Base-by-base conservation (phyloP, 306 rosid species). In the Macrotyloma uniflorum region DNA sequence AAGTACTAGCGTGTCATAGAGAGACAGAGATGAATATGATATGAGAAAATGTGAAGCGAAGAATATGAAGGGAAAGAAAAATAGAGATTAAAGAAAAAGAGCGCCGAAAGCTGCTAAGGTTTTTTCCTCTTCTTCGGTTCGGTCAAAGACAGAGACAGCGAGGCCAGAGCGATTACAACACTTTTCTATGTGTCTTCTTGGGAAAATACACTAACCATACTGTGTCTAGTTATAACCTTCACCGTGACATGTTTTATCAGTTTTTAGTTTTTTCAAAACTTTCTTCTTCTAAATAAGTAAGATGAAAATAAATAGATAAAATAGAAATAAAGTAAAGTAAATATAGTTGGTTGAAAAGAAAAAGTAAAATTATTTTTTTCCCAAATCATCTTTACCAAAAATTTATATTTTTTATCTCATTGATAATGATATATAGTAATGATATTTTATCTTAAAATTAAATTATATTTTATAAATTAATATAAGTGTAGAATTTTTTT, bases 21-120 rank as follows among this genome's bases (percentile, higher is more conserved):
- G 62, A 40, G 4, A 57, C 1, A 57, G 62, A 9, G 26, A 55
- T 14, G n/a, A 38, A 38, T 36, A 36, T 36, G 42, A 36, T 36
- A 36, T 36, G 42, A 5, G 72, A 28, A 49, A 30, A 35, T 0
- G 24, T 16, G 59, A 18, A 45, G 33, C 7, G 8, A 18, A 3
- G 5, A 33, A 2, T 7, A 9, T 2, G 43, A 38, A 38, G 43
- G 20, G 28, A 24, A 70, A 10, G 18, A 3, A 24, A 14, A 63
- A 8, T 3, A 35, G 59, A 36, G 72, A 81, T 33, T 57, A 72
- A 85, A 82, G 79, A 86, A 76, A 83, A 86, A 75, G 72, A 83
- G 87, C 87, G 90, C 94, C 97, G 93, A 93, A 93, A 91, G 94
- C 88, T 89, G 92, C 85, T 1, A 23, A 77, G 87, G 77, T 35